Percentiles rank a stretch among this genome's conserved stretches.
Evolutionary conservation across 2,329 filamentous ascomycete species (phyloP).

Genomic region (Amphichorda felina): DNA sequence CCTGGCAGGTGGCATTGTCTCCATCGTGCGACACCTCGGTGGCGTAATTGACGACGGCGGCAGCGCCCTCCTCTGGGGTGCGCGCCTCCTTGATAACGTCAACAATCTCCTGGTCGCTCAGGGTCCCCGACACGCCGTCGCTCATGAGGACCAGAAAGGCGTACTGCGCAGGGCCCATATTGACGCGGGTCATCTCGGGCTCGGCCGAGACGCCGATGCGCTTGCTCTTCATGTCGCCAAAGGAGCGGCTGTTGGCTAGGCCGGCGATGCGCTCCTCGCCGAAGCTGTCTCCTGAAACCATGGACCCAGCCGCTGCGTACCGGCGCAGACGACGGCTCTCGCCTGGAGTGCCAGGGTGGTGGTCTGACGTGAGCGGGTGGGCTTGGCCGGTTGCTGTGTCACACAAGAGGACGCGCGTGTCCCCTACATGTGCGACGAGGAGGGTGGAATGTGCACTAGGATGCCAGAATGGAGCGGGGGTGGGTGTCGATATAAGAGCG

Average conservation of each 20-base stretch:
- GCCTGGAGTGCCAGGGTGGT: slow-evolving; percentile 79
- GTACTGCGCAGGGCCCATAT: slow-evolving; percentile 75
- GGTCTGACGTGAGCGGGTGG: slow-evolving; percentile 75
- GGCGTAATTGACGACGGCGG: slow-evolving; percentile 72
- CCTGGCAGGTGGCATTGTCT: slow-evolving; percentile 58
- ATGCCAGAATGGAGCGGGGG: slow-evolving; percentile 89
- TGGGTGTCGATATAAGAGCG: slow-evolving; percentile 84
- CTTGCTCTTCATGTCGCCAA: slow-evolving; percentile 87
- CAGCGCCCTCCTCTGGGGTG: slow-evolving; percentile 78
- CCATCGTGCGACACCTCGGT: slow-evolving; percentile 65
- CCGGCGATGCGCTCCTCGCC: slow-evolving; percentile 93
- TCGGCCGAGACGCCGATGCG: slow-evolving; percentile 90
- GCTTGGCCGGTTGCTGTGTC: slow-evolving; percentile 72
- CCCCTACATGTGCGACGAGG: slow-evolving; percentile 81
- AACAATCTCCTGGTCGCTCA: slow-evolving; percentile 90
- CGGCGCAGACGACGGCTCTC: slow-evolving; percentile 76
- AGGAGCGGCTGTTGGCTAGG: slow-evolving; percentile 85
- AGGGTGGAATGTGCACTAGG: slow-evolving; percentile 75
- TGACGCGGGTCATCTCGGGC: slow-evolving; percentile 71
- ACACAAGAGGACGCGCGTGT: slow-evolving; percentile 84
- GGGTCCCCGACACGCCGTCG: slow-evolving; percentile 77
- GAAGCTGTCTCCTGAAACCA: slow-evolving; percentile 83
- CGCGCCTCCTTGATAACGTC: slow-evolving; percentile 89
- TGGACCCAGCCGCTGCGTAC: slow-evolving; percentile 62
- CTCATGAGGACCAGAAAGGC: slow-evolving; percentile 80